Evolutionary conservation across 2,329 filamentous ascomycete genomes (phyloP).

Genomic region (Lecanicillium sp.): DNA sequence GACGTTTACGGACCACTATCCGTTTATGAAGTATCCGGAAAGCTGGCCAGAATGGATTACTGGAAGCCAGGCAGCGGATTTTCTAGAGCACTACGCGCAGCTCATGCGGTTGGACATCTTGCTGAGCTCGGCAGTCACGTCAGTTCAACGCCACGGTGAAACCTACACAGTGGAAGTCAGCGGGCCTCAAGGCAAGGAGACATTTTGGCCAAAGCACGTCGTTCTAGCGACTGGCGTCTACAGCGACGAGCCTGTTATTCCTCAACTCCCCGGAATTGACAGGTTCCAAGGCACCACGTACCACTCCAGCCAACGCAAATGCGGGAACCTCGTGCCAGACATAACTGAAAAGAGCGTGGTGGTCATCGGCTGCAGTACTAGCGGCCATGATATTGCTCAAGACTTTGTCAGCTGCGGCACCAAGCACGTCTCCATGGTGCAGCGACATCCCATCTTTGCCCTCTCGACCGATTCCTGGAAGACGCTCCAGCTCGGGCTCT

Average conservation of each 20-base stretch:
- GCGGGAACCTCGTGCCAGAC: constrained; percentile 19
- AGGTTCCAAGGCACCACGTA: constrained; percentile 37
- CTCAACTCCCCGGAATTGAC: constrained; percentile 33
- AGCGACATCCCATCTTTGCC: constrained; percentile 45
- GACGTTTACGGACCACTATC: constrained; percentile 12
- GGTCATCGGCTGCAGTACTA: constrained; percentile 44
- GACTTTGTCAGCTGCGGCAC: constrained; percentile 44
- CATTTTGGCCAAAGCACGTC: constrained; percentile 35
- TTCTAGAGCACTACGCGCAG: constrained; percentile 8
- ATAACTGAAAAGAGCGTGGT: constrained; percentile 35
- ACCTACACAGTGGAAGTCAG: constrained; percentile 24
- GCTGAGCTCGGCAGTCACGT: constrained; percentile 28
- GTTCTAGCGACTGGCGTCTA: constrained; percentile 42
- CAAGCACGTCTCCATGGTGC: constrained; percentile 44
- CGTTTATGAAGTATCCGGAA: constrained; percentile 9
- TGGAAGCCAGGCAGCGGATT: constrained; percentile 8
- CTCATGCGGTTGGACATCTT: constrained; percentile 8
- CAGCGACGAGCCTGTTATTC: constrained; percentile 31
- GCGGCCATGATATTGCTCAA: constrained; percentile 44
- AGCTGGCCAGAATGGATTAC: constrained; percentile 11
- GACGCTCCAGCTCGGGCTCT: constrained; percentile 36
- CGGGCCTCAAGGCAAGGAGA: constrained; percentile 21
- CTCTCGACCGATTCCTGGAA: constrained; percentile 36
- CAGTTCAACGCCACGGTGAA: constrained; percentile 26
- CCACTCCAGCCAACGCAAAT: constrained; percentile 36